A percentile compares a stretch with the other conserved stretches of the same genome.
These are phyloP conservation scores for Candida insectorum DNA, from an alignment of 805 yeast species.

Conservation along the genomic window DNA sequence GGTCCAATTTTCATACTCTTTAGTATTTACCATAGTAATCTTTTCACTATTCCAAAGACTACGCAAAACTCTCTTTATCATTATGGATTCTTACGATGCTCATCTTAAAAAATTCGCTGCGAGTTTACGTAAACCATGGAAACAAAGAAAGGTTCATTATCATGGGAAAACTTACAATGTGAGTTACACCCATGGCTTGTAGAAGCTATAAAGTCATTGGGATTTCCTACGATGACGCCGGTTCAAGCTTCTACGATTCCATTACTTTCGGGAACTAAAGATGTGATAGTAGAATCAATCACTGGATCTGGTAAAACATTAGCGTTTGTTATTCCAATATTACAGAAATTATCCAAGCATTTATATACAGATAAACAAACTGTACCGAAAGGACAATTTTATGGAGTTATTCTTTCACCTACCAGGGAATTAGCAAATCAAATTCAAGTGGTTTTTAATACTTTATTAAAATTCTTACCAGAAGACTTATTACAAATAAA, in stretches of 20 bases:
- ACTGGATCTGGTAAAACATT: slow-evolving; percentile 98
- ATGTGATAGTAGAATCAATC: slow-evolving; percentile 94
- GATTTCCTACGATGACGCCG: slow-evolving; percentile 85
- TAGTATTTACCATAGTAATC: slow-evolving; percentile 1
- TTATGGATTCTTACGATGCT: slow-evolving; percentile 4
- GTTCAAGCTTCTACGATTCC: slow-evolving; percentile 97
- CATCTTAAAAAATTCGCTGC: slow-evolving; percentile 1
- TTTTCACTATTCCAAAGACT: slow-evolving; percentile 17
- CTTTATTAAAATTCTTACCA: slow-evolving; percentile 57
- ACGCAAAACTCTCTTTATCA: slow-evolving; percentile 26
- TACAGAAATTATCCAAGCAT: slow-evolving; percentile 55
- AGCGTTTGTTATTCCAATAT: slow-evolving; percentile 80
- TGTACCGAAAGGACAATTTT: slow-evolving; percentile 60
- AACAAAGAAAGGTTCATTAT: slow-evolving; percentile 40
- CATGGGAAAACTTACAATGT: slow-evolving; percentile 57
- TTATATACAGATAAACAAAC: slow-evolving; percentile 25
- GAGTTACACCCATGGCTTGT: slow-evolving; percentile 65
- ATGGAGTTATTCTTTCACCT: slow-evolving; percentile 72
- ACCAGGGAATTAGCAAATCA: slow-evolving; percentile 70
- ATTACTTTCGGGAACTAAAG: slow-evolving; percentile 75
- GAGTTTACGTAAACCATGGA: slow-evolving; percentile 13
- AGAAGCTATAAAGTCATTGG: slow-evolving; percentile 71
- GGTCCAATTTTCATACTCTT: slow-evolving; percentile 57
- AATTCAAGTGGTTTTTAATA: slow-evolving; percentile 62
- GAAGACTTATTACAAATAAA: slow-evolving; percentile 40